phyloP scores from a whole-genome alignment of 2,329 filamentous ascomycete species.

The Epichloe amarillans region DNA sequence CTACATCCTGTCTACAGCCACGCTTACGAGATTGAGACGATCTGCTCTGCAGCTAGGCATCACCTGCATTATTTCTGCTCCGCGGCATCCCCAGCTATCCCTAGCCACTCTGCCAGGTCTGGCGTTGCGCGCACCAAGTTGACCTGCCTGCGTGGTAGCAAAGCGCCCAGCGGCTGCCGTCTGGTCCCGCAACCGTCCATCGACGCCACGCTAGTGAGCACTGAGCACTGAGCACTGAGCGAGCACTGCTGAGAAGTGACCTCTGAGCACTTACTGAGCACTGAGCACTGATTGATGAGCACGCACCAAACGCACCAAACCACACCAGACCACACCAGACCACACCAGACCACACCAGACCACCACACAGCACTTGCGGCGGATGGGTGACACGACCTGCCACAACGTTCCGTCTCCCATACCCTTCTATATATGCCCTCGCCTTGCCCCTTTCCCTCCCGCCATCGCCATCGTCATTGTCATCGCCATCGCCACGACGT shows the following conservation, averaged over 20 bases:
- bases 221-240: no score
- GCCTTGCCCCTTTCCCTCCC: no score
- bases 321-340: not conserved
- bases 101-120: no score
- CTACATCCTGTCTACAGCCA: no score
- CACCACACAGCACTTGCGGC: not conserved
- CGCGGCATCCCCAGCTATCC: not conserved
- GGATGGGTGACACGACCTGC: not conserved
- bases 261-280: not conserved
- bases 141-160: no score
- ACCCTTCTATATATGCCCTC: no score
- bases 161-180: no score
- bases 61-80: not conserved
- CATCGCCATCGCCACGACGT: not conserved
- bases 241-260: no score
- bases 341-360: not conserved
- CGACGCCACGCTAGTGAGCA: no score
- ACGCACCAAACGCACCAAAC: not conserved
- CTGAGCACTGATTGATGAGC: not conserved
- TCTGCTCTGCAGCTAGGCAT: not conserved
- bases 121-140: no score
- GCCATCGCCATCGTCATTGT: not conserved
- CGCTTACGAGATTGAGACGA: no score
- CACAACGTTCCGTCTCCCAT: not conserved
- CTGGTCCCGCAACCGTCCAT: no score